Percentiles rank a stretch among this genome's conserved stretches.
Conservation (phyloP, 495 filamentous ascomycete species). For the Penicillium daleae region DNA sequence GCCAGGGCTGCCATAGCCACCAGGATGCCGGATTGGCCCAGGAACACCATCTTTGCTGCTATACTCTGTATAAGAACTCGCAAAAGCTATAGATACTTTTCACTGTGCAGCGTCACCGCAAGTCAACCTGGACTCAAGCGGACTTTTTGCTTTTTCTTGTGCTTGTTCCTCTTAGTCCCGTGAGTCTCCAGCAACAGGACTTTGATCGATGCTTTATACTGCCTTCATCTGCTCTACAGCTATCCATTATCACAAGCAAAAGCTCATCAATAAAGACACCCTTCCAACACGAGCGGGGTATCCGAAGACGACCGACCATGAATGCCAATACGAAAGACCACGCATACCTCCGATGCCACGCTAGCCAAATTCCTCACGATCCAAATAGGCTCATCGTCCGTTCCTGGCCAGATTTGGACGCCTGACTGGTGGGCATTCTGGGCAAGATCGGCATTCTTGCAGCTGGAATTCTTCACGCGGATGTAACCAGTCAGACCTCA, state of each 20-base stretch:
- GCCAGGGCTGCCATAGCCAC: slow-evolving; percentile 27
- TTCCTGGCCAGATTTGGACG: slow-evolving; percentile 7
- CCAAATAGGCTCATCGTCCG: slow-evolving; percentile 16
- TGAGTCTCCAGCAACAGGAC: background rate
- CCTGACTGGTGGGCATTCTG: slow-evolving; percentile 27
- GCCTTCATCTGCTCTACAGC: background rate
- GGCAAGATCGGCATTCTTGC: slow-evolving; percentile 28
- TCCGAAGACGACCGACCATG: background rate
- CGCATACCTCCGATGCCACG: background rate
- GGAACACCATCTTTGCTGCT: slow-evolving; percentile 9
- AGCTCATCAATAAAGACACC: background rate
- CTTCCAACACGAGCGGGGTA: background rate
- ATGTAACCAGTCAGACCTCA: slow-evolving; percentile 17
- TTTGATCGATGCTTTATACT: background rate
- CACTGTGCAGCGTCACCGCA: background rate
- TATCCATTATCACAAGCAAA: background rate
- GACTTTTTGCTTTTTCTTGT: background rate
- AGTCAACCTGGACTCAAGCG: slow-evolving; percentile 5
- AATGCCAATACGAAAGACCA: background rate
- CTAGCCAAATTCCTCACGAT: slow-evolving; percentile 2
- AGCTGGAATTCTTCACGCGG: slow-evolving; percentile 16
- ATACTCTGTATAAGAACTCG: background rate
- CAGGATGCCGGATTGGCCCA: slow-evolving; percentile 16
- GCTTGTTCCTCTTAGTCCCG: background rate
- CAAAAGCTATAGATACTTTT: background rate